Base-by-base conservation (phyloP, 2,329 filamentous ascomycete species). In the Rhynchosporium graminicola region DNA sequence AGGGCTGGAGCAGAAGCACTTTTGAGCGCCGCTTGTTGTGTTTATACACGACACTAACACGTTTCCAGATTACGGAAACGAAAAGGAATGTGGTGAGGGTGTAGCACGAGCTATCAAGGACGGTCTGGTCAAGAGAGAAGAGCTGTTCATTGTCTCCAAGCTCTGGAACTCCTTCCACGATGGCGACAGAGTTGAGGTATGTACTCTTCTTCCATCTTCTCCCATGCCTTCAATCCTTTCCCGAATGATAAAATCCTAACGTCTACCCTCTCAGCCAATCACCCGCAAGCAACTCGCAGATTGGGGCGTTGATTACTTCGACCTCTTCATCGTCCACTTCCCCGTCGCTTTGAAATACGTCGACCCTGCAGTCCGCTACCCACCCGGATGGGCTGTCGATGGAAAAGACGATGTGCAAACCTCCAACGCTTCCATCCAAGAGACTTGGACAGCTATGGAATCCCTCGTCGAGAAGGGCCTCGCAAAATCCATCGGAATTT, bases 111-210 rank as follows among this genome's bases (percentile, higher is more conserved):
- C 91, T 72, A 91, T 95, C 78, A 83, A 88, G 74, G 91, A 95
- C 9, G 89, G 90, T 48, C 77, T 94, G 63, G 90, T 93, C 70
- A 92, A 88, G 81, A 88, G 91, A 64, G 86, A 90, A 77, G 91
- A 97, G 29, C 89, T 96, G 75, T 96, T 96, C 85, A 87, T 97
- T 74, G 90, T 93, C 68, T 92, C 89, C 77, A 97, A 96, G 82
- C 88, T 97, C 63, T 96, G 92, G 92, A 92, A 94, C 80, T 88
- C 87, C 69, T 96, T 92, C 85, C 91, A 96, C 81, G 89, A 94
- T 72, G 82, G 82, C 70, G 87, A 94, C 70, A 83, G 84, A 70
- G 90, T 94, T 66, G 86, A 88, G 36, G 51, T 54, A 54, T 13
- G 9, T 36, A 12, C 26, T 15, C 33, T 13, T 3, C 20, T 13